Base-by-base conservation (phyloP, 768 basidiomycete species). In the Lyophyllum semitale region DNA sequence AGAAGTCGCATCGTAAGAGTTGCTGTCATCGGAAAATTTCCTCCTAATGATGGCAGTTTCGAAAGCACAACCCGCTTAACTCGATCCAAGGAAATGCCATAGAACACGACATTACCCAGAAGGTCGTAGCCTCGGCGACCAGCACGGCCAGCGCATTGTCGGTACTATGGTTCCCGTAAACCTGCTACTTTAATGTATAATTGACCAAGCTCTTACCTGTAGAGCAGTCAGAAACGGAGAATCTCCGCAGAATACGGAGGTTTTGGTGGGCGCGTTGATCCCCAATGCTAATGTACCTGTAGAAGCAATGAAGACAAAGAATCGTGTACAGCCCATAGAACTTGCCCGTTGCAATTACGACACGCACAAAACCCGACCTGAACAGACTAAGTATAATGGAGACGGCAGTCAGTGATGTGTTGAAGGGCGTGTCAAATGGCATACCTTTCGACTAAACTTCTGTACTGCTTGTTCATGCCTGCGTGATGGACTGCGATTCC, bases 131-230 rank as follows among this genome's bases (percentile, higher is more conserved):
- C 88, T 62, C 88, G 79, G 40, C 88, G 80, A 54, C 88, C 88
- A 37, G 88, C 88, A 66, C 88, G 79, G 52, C 88, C 88, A 43
- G 85, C 80, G 54, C 86, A 87, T 76, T 89, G 88, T 11, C 88
- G 83, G 65, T 85, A 89, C 84, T 86, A 60, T 29, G 48, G 8
- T 11, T 0, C 5, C 30, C 32, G 26, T 30, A 56, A 57, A 53
- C 35, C 25, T 40, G 6, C 12, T n/a, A 29, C 15, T 26, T 9
- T 1, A 26, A 49, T 44, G 15, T n/a, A 38, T n/a, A 20, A 18
- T 18, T 17, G 20, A 37, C n/a, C 33, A 13, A 40, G 63, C n/a
- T n/a, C 77, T 2, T 62, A 82, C 83, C 79, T 80, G 83, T 8
- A 88, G 76, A 1, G 84, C 82, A 1, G 84, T 85, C 32, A 87